Evolutionary conservation across 2,329 filamentous ascomycete genomes (phyloP).

Genomic region (Alternaria arborescens): DNA sequence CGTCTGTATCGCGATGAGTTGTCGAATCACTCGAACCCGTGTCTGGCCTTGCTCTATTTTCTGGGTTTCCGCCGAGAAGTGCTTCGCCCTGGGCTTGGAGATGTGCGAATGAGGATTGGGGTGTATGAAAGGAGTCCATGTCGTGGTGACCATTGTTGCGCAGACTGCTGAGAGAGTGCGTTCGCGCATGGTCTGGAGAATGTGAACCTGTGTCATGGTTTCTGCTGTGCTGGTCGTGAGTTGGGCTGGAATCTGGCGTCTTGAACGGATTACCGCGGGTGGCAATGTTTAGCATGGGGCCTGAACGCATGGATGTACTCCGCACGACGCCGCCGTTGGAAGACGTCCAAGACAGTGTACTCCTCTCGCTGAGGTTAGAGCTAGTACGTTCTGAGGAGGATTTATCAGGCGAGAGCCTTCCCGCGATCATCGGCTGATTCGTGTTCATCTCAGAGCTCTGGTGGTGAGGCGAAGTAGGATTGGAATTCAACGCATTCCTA

Average conservation of each 20-base stretch:
- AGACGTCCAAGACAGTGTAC: slow-evolving; percentile 56
- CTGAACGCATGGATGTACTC: slow-evolving; percentile 57
- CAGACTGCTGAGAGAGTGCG: slow-evolving; percentile 48
- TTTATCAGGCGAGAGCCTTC: slow-evolving; percentile 59
- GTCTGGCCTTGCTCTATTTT: slow-evolving; percentile 38
- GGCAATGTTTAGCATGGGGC: slow-evolving; percentile 48
- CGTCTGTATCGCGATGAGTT: slow-evolving; percentile 33
- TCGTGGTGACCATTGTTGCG: slow-evolving; percentile 48
- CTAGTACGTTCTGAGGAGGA: slow-evolving; percentile 60
- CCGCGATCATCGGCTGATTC: slow-evolving; percentile 27
- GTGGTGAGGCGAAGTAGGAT: slow-evolving; percentile 30
- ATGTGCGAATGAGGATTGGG: slow-evolving; percentile 58
- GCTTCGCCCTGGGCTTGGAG: slow-evolving; percentile 62
- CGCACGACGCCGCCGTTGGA: slow-evolving; percentile 53
- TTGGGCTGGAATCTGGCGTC: slow-evolving; percentile 45
- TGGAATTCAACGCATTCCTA: slow-evolving; percentile 37
- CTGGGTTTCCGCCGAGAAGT: slow-evolving; percentile 57
- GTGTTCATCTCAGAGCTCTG: slow-evolving; percentile 18
- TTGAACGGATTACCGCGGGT: slow-evolving; percentile 42
- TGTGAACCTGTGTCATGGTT: slow-evolving; percentile 31
- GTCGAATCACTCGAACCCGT: slow-evolving; percentile 43
- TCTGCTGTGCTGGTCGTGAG: slow-evolving; percentile 25
- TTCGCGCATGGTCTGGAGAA: slow-evolving; percentile 32
- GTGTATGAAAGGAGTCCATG: slow-evolving; percentile 61
- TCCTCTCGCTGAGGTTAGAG: slow-evolving; percentile 65